Percentiles rank a stretch among this genome's conserved stretches.
phyloP scores from a whole-genome alignment of 2,329 filamentous ascomycete genomes.

The Graphilbum sp. region DNA sequence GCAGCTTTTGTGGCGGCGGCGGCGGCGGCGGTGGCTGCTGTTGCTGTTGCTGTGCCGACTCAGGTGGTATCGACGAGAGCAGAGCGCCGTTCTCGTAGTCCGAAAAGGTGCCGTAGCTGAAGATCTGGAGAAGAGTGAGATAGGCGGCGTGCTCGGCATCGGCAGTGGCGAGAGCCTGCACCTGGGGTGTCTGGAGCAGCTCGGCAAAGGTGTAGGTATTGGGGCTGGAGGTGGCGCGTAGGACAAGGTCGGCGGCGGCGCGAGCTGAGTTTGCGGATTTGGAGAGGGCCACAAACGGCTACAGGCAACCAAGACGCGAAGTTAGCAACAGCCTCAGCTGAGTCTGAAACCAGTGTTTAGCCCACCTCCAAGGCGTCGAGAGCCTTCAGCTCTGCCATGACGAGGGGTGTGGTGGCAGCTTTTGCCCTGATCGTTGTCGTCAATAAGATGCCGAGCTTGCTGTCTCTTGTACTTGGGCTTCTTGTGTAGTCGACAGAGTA shows the following conservation, averaged over 20 bases:
- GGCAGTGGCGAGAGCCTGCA: constrained; percentile 49
- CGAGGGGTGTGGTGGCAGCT: neutral
- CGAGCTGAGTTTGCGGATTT: constrained; percentile 73
- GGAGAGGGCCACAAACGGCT: constrained; percentile 82
- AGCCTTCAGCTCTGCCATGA: constrained; percentile 60
- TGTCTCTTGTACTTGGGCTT: no score
- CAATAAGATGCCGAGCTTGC: no score
- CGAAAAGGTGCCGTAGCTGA: constrained; percentile 80
- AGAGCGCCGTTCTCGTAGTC: constrained; percentile 43
- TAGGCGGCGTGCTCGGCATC: constrained; percentile 43
- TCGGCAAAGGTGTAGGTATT: constrained; percentile 91
- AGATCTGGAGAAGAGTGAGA: constrained; percentile 66
- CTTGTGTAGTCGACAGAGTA: no score
- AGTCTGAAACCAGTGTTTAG: neutral
- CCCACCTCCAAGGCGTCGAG: constrained; percentile 46
- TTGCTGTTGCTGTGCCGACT: no score
- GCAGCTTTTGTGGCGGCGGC: constrained; percentile 25
- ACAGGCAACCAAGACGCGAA: neutral
- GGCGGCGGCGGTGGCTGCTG: neutral
- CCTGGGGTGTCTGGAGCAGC: constrained; percentile 65
- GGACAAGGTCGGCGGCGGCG: constrained; percentile 72
- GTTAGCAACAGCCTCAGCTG: no score
- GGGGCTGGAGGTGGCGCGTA: constrained; percentile 72
- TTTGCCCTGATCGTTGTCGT: no score
- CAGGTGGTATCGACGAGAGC: no score